These are phyloP conservation scores for Aciculosporium take DNA, from an alignment of 2,329 filamentous ascomycete genomes.

Conservation along the genomic window DNA sequence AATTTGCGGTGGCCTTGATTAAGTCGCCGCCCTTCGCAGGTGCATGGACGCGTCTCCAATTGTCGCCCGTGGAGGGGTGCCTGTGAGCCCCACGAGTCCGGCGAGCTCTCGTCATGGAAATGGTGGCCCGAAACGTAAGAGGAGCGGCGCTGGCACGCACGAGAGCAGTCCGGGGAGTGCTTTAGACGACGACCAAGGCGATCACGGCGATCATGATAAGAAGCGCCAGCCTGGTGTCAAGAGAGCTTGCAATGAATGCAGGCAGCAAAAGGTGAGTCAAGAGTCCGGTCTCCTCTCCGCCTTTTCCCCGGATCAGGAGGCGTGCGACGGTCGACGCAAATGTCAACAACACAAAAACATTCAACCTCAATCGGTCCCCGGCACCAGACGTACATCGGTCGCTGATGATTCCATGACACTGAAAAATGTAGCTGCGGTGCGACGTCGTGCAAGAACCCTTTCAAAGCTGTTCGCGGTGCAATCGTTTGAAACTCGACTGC, in stretches of 20 bases:
- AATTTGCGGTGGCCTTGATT: slow-evolving; percentile 7
- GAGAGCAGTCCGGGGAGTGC: slow-evolving; percentile 48
- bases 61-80: slow-evolving; percentile 30
- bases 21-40: slow-evolving; percentile 11
- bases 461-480: slow-evolving; percentile 61
- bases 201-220: slow-evolving; percentile 40
- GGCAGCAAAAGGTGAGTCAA: slow-evolving; percentile 67
- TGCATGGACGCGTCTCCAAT: slow-evolving; percentile 36
- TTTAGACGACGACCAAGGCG: slow-evolving; percentile 28
- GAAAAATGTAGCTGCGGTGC: slow-evolving; percentile 57
- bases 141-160: slow-evolving; percentile 32
- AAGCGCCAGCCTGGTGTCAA: slow-evolving; percentile 57
- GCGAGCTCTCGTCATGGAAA: slow-evolving; percentile 37
- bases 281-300: no score
- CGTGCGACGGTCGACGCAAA: no score
- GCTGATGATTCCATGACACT: neutral
- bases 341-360: neutral
- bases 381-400: neutral
- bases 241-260: slow-evolving; percentile 71
- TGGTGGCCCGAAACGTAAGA: slow-evolving; percentile 42
- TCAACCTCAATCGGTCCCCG: neutral
- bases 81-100: slow-evolving; percentile 41
- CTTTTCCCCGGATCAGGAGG: no score
- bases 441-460: slow-evolving; percentile 74
- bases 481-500: slow-evolving; percentile 66